Conservation (phyloP, 176 grass and related monocot species). For the Aegilops speltoides region DNA sequence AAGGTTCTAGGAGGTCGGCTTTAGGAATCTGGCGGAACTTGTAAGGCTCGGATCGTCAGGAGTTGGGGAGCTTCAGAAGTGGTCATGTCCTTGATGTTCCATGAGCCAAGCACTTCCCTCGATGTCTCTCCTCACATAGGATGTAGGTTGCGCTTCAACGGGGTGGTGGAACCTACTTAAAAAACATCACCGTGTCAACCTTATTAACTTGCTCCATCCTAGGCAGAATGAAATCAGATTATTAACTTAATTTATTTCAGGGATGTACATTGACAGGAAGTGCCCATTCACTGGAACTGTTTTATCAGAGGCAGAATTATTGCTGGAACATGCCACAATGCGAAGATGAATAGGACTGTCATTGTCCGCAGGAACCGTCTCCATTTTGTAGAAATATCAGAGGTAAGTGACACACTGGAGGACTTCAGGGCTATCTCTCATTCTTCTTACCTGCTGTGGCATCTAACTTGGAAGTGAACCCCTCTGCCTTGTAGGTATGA, state of each 20-base stretch:
- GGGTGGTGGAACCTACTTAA: too few species aligned
- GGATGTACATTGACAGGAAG: slow-evolving; percentile 54
- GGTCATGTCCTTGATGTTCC: too few species aligned
- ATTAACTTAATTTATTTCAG: slow-evolving; percentile 7
- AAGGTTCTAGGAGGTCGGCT: too few species aligned
- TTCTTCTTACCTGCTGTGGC: background rate
- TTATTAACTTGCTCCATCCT: background rate
- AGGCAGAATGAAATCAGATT: background rate
- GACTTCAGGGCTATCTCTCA: background rate
- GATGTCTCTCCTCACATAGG: too few species aligned
- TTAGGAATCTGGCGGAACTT: too few species aligned
- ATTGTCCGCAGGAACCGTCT: slow-evolving; percentile 49
- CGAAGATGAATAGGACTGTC: slow-evolving; percentile 53
- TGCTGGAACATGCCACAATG: slow-evolving; percentile 57
- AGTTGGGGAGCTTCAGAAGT: too few species aligned
- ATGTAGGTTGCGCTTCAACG: too few species aligned
- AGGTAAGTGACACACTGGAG: slow-evolving; percentile 20
- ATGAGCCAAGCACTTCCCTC: too few species aligned
- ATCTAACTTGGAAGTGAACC: slow-evolving; percentile 7
- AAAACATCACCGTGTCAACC: too few species aligned
- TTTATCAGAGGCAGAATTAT: slow-evolving; percentile 54
- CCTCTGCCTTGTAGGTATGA: slow-evolving; percentile 42
- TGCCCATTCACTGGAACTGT: slow-evolving; percentile 55
- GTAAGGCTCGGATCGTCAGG: too few species aligned
- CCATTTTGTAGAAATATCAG: slow-evolving; percentile 62